Percentiles rank a stretch among this genome's conserved stretches.
These are phyloP conservation scores for Naematelia aurantialba DNA, from an alignment of 768 basidiomycete species.

Conservation along the genomic window DNA sequence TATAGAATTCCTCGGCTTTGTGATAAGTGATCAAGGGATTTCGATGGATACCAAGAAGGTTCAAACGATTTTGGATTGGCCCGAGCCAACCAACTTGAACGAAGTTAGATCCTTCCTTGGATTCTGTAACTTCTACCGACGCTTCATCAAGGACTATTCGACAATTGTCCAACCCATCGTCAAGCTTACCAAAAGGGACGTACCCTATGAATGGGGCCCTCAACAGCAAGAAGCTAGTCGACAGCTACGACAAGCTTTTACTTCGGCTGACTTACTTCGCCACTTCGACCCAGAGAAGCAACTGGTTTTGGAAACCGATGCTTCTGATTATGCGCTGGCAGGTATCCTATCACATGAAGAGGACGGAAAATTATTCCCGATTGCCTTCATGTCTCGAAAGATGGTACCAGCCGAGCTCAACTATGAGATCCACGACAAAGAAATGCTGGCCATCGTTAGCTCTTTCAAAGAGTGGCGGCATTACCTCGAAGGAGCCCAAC, in stretches of 20 bases:
- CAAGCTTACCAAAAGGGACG: constrained; percentile 13
- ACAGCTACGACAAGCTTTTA: constrained; percentile 17
- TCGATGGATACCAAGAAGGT: constrained; percentile 2
- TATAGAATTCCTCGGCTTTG: constrained; percentile 33
- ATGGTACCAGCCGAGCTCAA: constrained; percentile 51
- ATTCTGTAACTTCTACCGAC: constrained; percentile 31
- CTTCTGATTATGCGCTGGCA: constrained; percentile 27
- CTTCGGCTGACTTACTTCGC: constrained; percentile 18
- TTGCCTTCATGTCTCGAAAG: constrained; percentile 49
- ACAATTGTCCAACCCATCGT: constrained; percentile 15
- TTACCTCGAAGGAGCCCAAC: neutral
- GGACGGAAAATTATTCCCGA: constrained; percentile 25
- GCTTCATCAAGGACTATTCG: constrained; percentile 32
- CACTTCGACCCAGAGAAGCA: constrained; percentile 14
- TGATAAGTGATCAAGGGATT: constrained; percentile 14
- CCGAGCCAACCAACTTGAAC: constrained; percentile 16
- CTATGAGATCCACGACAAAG: constrained; percentile 57
- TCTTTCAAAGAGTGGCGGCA: constrained; percentile 7
- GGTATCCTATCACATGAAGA: constrained; percentile 19
- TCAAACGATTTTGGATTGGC: constrained; percentile 17
- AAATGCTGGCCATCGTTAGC: constrained; percentile 53
- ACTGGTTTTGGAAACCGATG: constrained; percentile 34
- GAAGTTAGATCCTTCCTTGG: constrained; percentile 26
- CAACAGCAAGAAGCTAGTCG: constrained; percentile 13
- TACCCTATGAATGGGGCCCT: neutral